Conservation (phyloP, 768 basidiomycete genomes). For the Rhodotorula taiwanensis region DNA sequence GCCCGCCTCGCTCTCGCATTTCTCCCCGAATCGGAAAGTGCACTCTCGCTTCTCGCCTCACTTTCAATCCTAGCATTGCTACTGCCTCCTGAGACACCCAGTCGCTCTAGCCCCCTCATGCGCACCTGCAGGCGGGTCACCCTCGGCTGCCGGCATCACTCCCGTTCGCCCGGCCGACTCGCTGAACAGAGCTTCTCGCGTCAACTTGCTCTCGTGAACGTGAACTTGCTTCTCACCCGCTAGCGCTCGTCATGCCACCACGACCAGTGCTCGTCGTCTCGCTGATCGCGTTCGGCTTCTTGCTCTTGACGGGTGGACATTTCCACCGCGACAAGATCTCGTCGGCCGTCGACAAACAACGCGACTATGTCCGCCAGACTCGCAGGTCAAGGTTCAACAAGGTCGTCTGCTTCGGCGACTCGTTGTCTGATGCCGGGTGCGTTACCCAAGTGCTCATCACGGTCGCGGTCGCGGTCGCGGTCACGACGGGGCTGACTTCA, state of each 20-base stretch:
- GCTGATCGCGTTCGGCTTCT: neutral
- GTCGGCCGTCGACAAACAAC: neutral
- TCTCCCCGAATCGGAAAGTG: too few relatives aligned
- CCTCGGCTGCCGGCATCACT: too few relatives aligned
- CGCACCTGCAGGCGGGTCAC: too few relatives aligned
- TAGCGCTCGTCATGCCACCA: neutral
- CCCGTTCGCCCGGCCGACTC: too few relatives aligned
- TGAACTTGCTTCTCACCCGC: too few relatives aligned
- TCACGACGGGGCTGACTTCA: neutral
- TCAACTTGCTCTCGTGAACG: too few relatives aligned
- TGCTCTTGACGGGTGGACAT: neutral
- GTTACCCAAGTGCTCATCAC: neutral
- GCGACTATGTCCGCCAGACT: neutral
- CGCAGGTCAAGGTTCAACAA: neutral
- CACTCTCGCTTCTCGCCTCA: too few relatives aligned
- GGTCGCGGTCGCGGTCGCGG: too few relatives aligned
- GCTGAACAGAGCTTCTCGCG: neutral
- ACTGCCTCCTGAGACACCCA: too few relatives aligned
- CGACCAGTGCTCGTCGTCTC: neutral
- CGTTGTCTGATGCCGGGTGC: conserved; percentile 9
- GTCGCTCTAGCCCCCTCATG: too few relatives aligned
- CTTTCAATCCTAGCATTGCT: too few relatives aligned
- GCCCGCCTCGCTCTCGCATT: too few relatives aligned
- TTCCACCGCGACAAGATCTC: neutral
- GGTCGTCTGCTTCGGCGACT: conserved; percentile 15